Conservation (phyloP, 306 rosid species). For the Hippophae tibetana region DNA sequence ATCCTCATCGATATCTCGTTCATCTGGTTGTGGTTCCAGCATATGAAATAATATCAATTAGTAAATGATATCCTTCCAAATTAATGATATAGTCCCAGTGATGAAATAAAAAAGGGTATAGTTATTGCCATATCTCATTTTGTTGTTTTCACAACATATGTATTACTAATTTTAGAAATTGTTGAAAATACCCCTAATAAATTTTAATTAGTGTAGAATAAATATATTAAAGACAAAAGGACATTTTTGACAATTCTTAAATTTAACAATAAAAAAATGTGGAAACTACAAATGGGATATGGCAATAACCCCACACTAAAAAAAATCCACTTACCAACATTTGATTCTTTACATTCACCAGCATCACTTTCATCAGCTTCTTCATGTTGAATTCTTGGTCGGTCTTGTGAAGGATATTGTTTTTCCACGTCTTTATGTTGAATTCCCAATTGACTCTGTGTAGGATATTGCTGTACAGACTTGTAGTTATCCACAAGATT, state of each 20-base stretch:
- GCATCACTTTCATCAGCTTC: slow-evolving; percentile 27
- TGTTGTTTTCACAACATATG: too few relatives aligned
- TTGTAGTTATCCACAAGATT: slow-evolving; percentile 73
- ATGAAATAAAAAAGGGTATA: background rate
- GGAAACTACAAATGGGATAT: too few relatives aligned
- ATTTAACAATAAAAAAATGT: too few relatives aligned
- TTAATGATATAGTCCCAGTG: slow-evolving; percentile 8
- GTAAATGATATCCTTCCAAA: slow-evolving; percentile 13
- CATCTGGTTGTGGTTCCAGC: slow-evolving; percentile 17
- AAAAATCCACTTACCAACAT: slow-evolving; percentile 45
- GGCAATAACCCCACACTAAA: too few relatives aligned
- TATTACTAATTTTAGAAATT: too few relatives aligned
- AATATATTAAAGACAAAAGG: too few relatives aligned
- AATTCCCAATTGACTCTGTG: slow-evolving; percentile 21
- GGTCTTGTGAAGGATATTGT: slow-evolving; percentile 31
- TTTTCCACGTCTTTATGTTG: too few relatives aligned
- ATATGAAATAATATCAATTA: background rate
- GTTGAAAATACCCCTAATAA: too few relatives aligned
- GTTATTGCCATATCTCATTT: too few relatives aligned
- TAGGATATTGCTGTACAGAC: slow-evolving; percentile 37
- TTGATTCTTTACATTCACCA: slow-evolving; percentile 35
- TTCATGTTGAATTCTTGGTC: slow-evolving; percentile 26
- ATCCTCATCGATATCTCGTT: slow-evolving; percentile 41
- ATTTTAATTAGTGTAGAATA: too few relatives aligned
- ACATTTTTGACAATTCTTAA: too few relatives aligned